Base-by-base conservation (phyloP, 495 filamentous ascomycete genomes). In the Emericellopsis terricola region DNA sequence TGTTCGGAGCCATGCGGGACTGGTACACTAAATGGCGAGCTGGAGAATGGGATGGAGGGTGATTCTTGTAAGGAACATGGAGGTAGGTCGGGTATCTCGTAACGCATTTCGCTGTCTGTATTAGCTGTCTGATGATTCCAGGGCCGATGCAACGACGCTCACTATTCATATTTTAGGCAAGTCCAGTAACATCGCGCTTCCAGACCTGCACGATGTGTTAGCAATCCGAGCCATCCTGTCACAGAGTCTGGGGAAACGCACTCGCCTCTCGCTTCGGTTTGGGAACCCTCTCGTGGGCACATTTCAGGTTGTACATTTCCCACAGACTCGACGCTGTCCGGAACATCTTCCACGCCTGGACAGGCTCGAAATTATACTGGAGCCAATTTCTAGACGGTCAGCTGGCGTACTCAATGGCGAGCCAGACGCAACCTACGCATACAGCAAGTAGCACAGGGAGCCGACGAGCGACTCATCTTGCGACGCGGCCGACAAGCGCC, bases 301-400 rank as follows among this genome's bases (percentile, higher is more conserved):
- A 19, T n/a, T 34, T 34, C 2, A 34, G 18, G 15, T 34, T 34
- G 13, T 34, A 34, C 18, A 19, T 14, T 15, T 34, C 32, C 32
- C 32, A 34, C 16, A 34, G 19, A 17, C 20, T 34, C 4, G 32
- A 34, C 19, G 17, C 32, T 2, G 32, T 34, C 13, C 32, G 18
- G 19, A 34, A 34, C 32, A 34, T 34, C 10, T 34, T 34, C 32
- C 32, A 34, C 16, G 18, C 32, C 19, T 18, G 32, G 2, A 34
- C 21, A 1, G 32, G 32, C 18, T 34, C 32, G 15, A 34, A 20
- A 13, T 20, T 23, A 7, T 34, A 34, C 32, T 34, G 32, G 21
- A 20, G 24, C 17, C 19, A 34, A 14, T 15, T 34, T 21, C 32
- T 34, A 2, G 8, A n/a, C n/a, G 8, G 5, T 34, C 19, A 34